Evolutionary conservation across 208 protist genomes (phyloP), one percentile per base, ranked within the genome.

Genomic region (Leishmania tarentolae): DNA sequence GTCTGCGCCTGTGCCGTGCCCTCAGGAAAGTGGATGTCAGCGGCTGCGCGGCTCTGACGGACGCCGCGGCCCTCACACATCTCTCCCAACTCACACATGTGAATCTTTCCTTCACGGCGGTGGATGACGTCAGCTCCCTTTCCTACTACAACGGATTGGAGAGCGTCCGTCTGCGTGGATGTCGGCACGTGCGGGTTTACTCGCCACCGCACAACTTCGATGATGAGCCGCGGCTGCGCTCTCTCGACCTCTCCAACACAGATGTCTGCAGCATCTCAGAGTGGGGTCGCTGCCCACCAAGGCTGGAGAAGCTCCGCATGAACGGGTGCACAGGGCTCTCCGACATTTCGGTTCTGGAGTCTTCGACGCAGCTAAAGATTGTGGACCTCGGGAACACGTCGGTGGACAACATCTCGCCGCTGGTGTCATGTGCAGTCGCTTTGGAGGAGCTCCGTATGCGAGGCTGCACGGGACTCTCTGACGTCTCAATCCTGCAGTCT

Each of bases 11-110:
- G n/a, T 66, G 61, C 61, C 61, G 31, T 40, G 61, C n/a, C 31
- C 61, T 66, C 61, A 66, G 21, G 13, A 66, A 66, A 66, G 61
- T 66, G 61, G 11, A 66, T 37, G 61, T 66, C 61, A 66, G 61
- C n/a, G 61, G 61, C 61, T 66, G 61, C 28, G 13, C 61, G 31
- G 61, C 61, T 9, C 61, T 66, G 61, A 66, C n/a, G 31, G 61
- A 40, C 61, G n/a, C 31, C 24, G 31, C 61, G 28, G 61, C 61
- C 24, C 61, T 66, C n/a, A 37, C 61, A 31, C 61, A 66, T n/a
- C 61, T 66, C 24, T 66, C 61, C 61, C 11, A 66, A 66, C 11
- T 66, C 61, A 66, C 61, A 40, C 61, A 66, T n/a, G n/a, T 66
- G 13, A n/a, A 66, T 66, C 61, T 66, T 31, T 66, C 61, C 11